Percentiles rank a stretch among this genome's conserved stretches.
Conservation (phyloP, 805 yeast species). For the Candida taoyuanica region DNA sequence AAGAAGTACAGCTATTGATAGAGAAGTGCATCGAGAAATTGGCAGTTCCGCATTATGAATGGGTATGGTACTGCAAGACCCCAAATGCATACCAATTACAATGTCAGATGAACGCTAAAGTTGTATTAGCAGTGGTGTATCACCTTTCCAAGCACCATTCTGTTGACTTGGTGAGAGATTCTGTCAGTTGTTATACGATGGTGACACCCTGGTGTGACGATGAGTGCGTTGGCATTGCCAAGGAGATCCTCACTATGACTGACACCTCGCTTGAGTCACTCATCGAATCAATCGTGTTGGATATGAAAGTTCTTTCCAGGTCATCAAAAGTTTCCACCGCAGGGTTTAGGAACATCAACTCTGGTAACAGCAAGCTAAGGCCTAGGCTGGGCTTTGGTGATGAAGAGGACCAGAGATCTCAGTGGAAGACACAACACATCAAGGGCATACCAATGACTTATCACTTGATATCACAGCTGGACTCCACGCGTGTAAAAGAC, state of each 20-base stretch:
- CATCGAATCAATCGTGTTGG: no score
- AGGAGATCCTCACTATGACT: constrained; percentile 3
- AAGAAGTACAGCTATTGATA: not conserved
- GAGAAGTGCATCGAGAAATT: not conserved
- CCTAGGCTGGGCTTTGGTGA: constrained; percentile 14
- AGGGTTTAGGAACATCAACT: constrained; percentile 17
- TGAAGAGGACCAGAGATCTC: constrained; percentile 11
- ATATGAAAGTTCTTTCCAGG: constrained; percentile 10
- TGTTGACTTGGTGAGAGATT: not conserved
- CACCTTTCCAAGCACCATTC: not conserved
- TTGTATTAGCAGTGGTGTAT: constrained; percentile 1
- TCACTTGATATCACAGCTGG: constrained; percentile 5
- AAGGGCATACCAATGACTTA: constrained; percentile 16
- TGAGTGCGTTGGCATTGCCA: not conserved
- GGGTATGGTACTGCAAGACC: constrained; percentile 22
- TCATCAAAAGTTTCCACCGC: constrained; percentile 17
- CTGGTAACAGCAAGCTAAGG: constrained; percentile 2
- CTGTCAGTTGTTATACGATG: constrained; percentile 7
- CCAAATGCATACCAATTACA: no score
- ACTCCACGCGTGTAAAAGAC: constrained; percentile 8
- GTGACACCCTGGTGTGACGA: constrained; percentile 22
- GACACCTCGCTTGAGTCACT: no score
- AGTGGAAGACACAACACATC: constrained; percentile 17
- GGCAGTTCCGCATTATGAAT: constrained; percentile 8
- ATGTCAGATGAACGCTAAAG: constrained; percentile 1